Base-by-base conservation (phyloP, 2,329 filamentous ascomycete species). In the Colletotrichum limetticola region DNA sequence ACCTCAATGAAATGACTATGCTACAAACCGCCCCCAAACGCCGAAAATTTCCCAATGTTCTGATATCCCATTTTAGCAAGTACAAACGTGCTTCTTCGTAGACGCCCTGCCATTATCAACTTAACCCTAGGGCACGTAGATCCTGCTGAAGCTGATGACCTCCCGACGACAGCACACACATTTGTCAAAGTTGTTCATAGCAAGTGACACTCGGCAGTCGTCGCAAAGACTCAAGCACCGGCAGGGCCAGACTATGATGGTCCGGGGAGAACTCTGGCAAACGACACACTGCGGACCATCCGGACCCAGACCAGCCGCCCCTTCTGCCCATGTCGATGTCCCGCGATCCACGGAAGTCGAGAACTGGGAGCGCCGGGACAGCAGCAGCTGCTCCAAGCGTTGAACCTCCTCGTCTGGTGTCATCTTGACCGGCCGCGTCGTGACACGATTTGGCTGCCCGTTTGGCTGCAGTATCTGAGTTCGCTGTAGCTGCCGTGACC, bases 161-260 rank as follows among this genome's bases (percentile, higher is more conserved):
- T 97, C 93, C 69, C 94, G 91, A 63, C 97, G 90, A 82, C 97
- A 98, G 78, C 96, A 98, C 52, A 98, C 95, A 80, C 97, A 99
- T 80, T 94, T 97, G 75, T 95, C 94, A 81, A 97, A 98, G 81
- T 98, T 98, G 81, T 98, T 97, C 91, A 97, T 95, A 4, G 97
- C 97, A 74, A 98, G 87, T 56, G 94, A 96, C 46, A 98, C 94
- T 37, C 97, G 89, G 80, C 97, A 98, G 76, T 98, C 97, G 81
- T 99, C 97, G 80, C 97, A 98, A 14, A 98, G 88, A 76, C 94
- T 96, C 71, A 99, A 87, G 80, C 97, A 99, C 2, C 97, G 93
- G 81, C 97, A 99, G 0, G 97, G 97, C 97, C 97, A 98, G 2
- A 98, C 93, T 67, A 99, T 93, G 74, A 98, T 93, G 8, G 94